Evolutionary conservation across 106 monocot genomes (phyloP).

Genomic region (Dendrobium officinale): DNA sequence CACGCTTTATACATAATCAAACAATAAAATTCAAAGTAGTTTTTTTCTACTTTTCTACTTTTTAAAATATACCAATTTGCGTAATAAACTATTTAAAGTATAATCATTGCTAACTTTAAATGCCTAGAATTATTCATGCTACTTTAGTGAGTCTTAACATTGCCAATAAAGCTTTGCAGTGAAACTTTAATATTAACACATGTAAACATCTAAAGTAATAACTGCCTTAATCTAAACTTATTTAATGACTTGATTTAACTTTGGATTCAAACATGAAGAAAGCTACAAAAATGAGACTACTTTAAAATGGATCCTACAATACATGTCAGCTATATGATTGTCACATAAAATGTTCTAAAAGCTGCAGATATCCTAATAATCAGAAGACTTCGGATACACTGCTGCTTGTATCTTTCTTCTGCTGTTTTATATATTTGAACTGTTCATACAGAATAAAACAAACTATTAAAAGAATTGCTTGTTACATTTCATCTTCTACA

Average conservation of each 20-base stretch:
- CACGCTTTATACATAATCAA: too few species aligned
- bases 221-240: not conserved
- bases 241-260: not conserved
- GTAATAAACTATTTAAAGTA: not conserved
- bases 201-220: not conserved
- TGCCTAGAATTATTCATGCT: not conserved
- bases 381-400: not conserved
- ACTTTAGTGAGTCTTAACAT: not conserved
- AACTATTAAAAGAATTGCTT: not conserved
- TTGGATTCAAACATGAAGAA: not conserved
- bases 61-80: not conserved
- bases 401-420: not conserved
- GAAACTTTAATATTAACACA: not conserved
- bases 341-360: not conserved
- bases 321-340: not conserved
- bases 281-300: not conserved
- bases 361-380: slow-evolving; percentile 1
- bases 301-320: not conserved
- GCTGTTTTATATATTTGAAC: not conserved
- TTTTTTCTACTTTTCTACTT: too few species aligned
- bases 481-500: not conserved
- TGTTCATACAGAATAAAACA: not conserved
- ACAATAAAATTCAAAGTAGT: too few species aligned
- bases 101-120: not conserved
- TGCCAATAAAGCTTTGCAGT: not conserved